Conservation (phyloP, 805 yeast genomes). For the Teunomyces panamensis region DNA sequence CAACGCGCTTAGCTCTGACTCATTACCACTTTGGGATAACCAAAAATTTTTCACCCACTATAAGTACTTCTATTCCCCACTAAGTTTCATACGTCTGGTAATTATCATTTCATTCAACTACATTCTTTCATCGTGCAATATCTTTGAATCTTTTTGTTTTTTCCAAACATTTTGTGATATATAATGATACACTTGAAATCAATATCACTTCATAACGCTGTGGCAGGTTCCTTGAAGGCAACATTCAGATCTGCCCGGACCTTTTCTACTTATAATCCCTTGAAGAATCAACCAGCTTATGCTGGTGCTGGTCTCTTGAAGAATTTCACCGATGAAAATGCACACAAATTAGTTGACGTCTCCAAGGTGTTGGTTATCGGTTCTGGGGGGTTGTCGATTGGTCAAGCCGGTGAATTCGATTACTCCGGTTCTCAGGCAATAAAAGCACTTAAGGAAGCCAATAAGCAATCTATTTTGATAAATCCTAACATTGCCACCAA, state of each 20-base stretch:
- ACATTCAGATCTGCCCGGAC: slow-evolving; percentile 1
- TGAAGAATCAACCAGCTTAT: slow-evolving; percentile 33
- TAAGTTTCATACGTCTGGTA: neutral
- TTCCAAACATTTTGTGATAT: neutral
- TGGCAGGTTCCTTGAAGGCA: slow-evolving; percentile 2
- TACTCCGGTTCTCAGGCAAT: slow-evolving; percentile 97
- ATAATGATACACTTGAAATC: slow-evolving; percentile 9
- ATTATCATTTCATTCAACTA: neutral
- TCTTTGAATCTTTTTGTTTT: neutral
- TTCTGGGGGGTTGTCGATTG: slow-evolving; percentile 95
- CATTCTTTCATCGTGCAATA: slow-evolving; percentile 1
- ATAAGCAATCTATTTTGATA: slow-evolving; percentile 79
- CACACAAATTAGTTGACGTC: slow-evolving; percentile 74
- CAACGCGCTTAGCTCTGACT: slow-evolving; percentile 33
- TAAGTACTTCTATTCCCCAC: slow-evolving; percentile 4
- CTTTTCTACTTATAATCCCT: slow-evolving; percentile 8
- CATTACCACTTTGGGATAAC: slow-evolving; percentile 28
- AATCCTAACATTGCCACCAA: slow-evolving; percentile 97
- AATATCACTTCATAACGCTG: slow-evolving; percentile 4
- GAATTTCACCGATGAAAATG: slow-evolving; percentile 56
- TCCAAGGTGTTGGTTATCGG: slow-evolving; percentile 88
- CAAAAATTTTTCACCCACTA: slow-evolving; percentile 14
- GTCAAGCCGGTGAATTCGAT: slow-evolving; percentile 98
- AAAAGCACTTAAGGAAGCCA: slow-evolving; percentile 89
- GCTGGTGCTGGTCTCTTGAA: slow-evolving; percentile 63